Evolutionary conservation across 2,329 filamentous ascomycete species (phyloP), one percentile per base, ranked within the genome.

Genomic region (Exophiala dermatitidis): DNA sequence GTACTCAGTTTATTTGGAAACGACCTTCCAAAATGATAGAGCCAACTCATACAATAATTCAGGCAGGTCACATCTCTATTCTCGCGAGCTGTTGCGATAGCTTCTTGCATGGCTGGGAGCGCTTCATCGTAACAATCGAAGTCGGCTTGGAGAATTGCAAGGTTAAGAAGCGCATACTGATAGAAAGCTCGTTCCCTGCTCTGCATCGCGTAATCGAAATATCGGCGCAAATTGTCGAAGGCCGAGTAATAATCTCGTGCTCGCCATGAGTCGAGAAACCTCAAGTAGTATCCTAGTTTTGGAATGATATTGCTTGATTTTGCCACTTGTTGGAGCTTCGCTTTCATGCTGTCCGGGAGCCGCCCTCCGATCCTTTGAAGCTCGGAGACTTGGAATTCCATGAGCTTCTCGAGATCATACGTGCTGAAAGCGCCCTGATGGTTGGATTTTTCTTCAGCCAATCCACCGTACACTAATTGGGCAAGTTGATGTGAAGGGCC

Each of bases 121-220:
- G 91, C 91, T 70, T 97, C 90, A 38, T 82, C 80, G 67, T 90
- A 85, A 66, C 88, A 95, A 44, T 90, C 90, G 73, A 97, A 97
- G 68, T 97, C 93, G 10, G 90, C 88, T 66, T 98, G 91, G 3
- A 97, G 78, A 33, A 96, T 88, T 2, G 90, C 91, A 54, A 96
- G 79, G 65, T 96, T 96, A 66, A 98, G 83, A 9, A 97, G 74
- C 0, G 93, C 93, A 66, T 96, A 95, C 66, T 97, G 93, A 65
- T 98, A 97, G 63, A 90, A 90, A 3, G 86, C 80, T 28, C 87
- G 84, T 63, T 95, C 87, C 56, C 83, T 77, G 61, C 83, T 86
- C 64, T 93, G 86, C 82, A 94, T 90, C 1, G 90, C 93, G 69
- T 95, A 96, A 68, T 98, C 93, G 64, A 96, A 98, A 69, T 96